Percentiles rank a stretch among this genome's conserved stretches.
These are phyloP conservation scores for Pyronema omphalodes DNA, from an alignment of 495 filamentous ascomycete genomes.

Conservation along the genomic window DNA sequence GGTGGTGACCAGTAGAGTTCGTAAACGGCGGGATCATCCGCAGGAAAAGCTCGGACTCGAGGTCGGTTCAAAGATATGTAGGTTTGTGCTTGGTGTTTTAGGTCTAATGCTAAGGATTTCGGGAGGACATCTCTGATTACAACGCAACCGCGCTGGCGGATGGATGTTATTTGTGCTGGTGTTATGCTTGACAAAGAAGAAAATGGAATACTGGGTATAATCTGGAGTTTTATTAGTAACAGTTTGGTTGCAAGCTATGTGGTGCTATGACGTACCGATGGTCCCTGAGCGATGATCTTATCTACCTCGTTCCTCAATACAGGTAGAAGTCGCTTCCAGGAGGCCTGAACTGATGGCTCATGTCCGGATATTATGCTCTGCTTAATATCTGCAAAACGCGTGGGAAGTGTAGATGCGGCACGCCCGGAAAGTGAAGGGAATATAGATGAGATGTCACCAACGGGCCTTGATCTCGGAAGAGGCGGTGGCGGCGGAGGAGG, in stretches of 20 bases:
- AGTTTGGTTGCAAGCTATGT: neutral
- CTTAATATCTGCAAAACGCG: conserved; percentile 65
- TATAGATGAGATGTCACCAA: conserved; percentile 65
- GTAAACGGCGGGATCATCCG: conserved; percentile 50
- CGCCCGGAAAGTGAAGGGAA: conserved; percentile 64
- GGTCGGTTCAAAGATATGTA: conserved; percentile 43
- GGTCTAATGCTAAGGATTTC: conserved; percentile 36
- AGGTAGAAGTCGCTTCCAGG: conserved; percentile 52
- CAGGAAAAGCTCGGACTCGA: conserved; percentile 30
- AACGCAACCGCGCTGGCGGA: conserved; percentile 42
- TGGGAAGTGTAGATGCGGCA: conserved; percentile 42
- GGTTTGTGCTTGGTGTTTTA: conserved; percentile 39
- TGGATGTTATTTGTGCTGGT: conserved; percentile 34
- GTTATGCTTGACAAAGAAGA: conserved; percentile 28
- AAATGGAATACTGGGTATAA: conserved; percentile 45
- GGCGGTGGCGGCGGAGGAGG: conserved; percentile 9
- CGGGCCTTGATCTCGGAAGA: conserved; percentile 26
- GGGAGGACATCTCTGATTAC: conserved; percentile 46
- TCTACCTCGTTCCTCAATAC: conserved; percentile 37
- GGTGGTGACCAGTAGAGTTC: conserved; percentile 78
- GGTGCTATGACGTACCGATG: neutral
- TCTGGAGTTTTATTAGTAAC: neutral
- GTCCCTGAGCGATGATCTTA: conserved; percentile 25
- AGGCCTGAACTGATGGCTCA: conserved; percentile 39
- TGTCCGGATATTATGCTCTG: conserved; percentile 39